Percentiles rank a stretch among this genome's conserved stretches.
Conservation (phyloP, 164 flowering plant species). For the Tinospora cordifolia region DNA sequence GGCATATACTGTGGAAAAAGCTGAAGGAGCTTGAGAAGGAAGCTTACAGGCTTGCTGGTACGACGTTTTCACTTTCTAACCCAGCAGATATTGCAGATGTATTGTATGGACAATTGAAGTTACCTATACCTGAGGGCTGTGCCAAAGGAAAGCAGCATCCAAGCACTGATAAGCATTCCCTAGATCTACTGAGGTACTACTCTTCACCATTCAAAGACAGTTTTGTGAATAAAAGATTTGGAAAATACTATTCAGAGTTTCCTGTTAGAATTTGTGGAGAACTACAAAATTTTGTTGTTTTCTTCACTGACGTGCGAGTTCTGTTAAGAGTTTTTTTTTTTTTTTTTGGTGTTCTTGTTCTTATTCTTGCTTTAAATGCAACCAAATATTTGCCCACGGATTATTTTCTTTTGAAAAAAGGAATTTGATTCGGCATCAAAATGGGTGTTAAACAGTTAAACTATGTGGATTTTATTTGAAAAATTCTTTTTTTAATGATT, state of each 20-base stretch:
- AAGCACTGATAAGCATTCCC: conserved; percentile 87
- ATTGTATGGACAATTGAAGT: conserved; percentile 68
- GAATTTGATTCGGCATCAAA: too few relatives aligned
- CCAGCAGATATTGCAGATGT: conserved; percentile 90
- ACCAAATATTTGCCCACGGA: too few relatives aligned
- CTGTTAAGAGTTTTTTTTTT: too few relatives aligned
- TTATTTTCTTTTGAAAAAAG: too few relatives aligned
- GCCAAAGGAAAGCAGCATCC: conserved; percentile 81
- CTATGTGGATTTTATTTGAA: too few relatives aligned
- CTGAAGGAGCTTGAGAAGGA: conserved; percentile 71
- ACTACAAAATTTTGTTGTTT: background rate
- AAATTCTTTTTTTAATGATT: too few relatives aligned
- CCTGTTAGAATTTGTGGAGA: too few relatives aligned
- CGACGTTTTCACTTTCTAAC: conserved; percentile 63
- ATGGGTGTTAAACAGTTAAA: too few relatives aligned
- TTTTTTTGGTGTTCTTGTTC: too few relatives aligned
- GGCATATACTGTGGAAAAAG: conserved; percentile 54
- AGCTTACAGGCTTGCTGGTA: conserved; percentile 81
- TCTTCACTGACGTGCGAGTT: background rate
- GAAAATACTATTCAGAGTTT: too few relatives aligned
- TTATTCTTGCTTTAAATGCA: too few relatives aligned
- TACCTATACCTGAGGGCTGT: conserved; percentile 69
- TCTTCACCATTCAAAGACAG: background rate
- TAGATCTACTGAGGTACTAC: conserved; percentile 73
- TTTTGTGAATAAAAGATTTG: background rate